Base-by-base conservation (phyloP, 805 yeast species). In the Lachancea kluyveri region DNA sequence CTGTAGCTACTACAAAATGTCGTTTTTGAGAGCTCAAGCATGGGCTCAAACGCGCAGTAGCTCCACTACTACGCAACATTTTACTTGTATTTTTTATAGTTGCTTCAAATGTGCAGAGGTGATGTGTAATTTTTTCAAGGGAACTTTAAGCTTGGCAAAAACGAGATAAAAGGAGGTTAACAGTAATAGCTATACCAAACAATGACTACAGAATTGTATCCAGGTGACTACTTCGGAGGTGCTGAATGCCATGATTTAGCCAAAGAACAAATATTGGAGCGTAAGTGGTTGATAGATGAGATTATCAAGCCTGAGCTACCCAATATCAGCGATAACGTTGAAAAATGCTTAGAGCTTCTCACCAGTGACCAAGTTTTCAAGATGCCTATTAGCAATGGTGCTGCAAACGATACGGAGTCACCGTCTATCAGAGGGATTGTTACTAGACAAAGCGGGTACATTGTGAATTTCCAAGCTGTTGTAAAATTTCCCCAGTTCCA, bases 401-500 rank as follows among this genome's bases (percentile, higher is more conserved):
- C 35, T 10, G 24, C 37, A 7, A 35, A 26, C 19, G 39, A 30
- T 9, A 26, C 33, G 5, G 35, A 34, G 3, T 33, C 29, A 2
- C 50, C 57, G 4, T 41, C 49, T 3, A 54, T 79, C 10, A 77
- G 77, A 38, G 90, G 90, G 0, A 64, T 74, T 1, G 51, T 79
- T 0, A 70, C 73, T 0, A 53, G 88, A 30, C 67, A 64, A 32
- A 77, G 79, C 5, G 65, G 69, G 8, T 67, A 67, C 39, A 60
- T 80, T 4, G 61, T 69, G 1, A 70, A 70, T 18, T 50, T 79
- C 39, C 66, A 65, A 25, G 50, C 70, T 8, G 40, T 52, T 0
- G 49, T 72, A 24, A 31, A 56, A 55, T 34, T 49, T 49, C 41
- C 67, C 57, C 35, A 46, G 45, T 30, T 50, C 69, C 33, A 66